These are phyloP conservation scores for Boletus subparvulus DNA, from an alignment of 768 basidiomycete genomes.

Conservation along the genomic window DNA sequence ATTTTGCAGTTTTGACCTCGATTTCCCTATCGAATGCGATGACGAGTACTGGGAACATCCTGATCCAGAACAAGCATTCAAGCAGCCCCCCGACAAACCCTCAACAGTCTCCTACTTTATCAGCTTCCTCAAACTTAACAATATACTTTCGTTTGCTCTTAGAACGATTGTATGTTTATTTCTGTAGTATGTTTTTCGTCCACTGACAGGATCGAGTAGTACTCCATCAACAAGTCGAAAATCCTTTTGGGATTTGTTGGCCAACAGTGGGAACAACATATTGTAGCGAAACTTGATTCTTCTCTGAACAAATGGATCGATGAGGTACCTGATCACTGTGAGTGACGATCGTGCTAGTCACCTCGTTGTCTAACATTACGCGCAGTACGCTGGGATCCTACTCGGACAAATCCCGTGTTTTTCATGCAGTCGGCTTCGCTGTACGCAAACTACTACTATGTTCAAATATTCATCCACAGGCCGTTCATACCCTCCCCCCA, in stretches of 20 bases:
- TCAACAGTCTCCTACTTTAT: conserved; percentile 54
- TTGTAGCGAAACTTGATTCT: conserved; percentile 72
- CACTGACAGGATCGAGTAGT: conserved; percentile 40
- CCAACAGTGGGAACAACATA: conserved; percentile 58
- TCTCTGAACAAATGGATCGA: conserved; percentile 79
- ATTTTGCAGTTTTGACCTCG: conserved; percentile 54
- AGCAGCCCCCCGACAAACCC: conserved; percentile 62
- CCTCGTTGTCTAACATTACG: conserved; percentile 4
- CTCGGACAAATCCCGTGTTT: conserved; percentile 35
- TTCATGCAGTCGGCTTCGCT: conserved; percentile 52
- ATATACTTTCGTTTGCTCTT: conserved; percentile 60
- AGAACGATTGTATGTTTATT: conserved; percentile 53
- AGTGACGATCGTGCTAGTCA: conserved; percentile 2
- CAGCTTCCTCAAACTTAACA: conserved; percentile 53
- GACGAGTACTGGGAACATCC: conserved; percentile 65
- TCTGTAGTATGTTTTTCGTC: background rate
- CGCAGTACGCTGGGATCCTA: conserved; percentile 46
- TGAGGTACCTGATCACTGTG: conserved; percentile 51
- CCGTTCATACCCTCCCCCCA: conserved; percentile 72
- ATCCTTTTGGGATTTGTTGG: conserved; percentile 50
- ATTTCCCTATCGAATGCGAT: conserved; percentile 62
- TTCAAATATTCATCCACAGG: conserved; percentile 72
- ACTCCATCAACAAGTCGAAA: conserved; percentile 67
- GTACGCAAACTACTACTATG: conserved; percentile 53
- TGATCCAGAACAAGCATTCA: conserved; percentile 50